phyloP scores from a whole-genome alignment of 306 rosid genomes.

The Prunus fruticosa region DNA sequence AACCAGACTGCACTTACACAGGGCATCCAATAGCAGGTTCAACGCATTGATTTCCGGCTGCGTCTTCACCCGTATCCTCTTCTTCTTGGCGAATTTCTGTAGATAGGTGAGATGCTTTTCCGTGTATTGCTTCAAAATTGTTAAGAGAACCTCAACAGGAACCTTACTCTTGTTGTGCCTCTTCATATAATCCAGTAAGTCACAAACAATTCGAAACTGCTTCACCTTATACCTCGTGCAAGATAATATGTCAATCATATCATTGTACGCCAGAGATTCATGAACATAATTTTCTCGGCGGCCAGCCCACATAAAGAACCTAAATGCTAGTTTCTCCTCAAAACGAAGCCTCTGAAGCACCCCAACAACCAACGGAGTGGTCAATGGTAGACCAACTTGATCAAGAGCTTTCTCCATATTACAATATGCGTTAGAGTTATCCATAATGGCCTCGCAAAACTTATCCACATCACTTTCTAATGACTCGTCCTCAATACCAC shows the following conservation, averaged over 20 bases:
- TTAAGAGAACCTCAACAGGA: conserved; percentile 63
- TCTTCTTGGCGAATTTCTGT: conserved; percentile 87
- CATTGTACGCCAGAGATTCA: conserved; percentile 62
- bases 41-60: conserved; percentile 85
- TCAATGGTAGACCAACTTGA: conserved; percentile 41
- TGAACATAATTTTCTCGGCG: conserved; percentile 69
- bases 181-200: conserved; percentile 82
- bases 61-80: conserved; percentile 71
- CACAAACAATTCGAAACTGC: conserved; percentile 86
- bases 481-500: conserved; percentile 17
- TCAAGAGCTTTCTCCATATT: conserved; percentile 67
- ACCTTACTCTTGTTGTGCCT: conserved; percentile 57
- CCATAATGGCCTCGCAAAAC: conserved; percentile 42
- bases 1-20: conserved; percentile 86
- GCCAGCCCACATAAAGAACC: conserved; percentile 90
- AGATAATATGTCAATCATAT: conserved; percentile 81
- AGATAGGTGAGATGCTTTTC: conserved; percentile 71
- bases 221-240: conserved; percentile 68
- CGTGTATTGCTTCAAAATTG: conserved; percentile 64
- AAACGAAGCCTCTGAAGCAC: conserved; percentile 61
- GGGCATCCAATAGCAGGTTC: conserved; percentile 70
- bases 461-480: conserved; percentile 42
- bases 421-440: conserved; percentile 47
- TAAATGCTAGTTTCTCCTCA: conserved; percentile 82
- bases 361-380: conserved; percentile 64